Conservation (phyloP, 2,329 filamentous ascomycete genomes). For the Monosporascus sp. region DNA sequence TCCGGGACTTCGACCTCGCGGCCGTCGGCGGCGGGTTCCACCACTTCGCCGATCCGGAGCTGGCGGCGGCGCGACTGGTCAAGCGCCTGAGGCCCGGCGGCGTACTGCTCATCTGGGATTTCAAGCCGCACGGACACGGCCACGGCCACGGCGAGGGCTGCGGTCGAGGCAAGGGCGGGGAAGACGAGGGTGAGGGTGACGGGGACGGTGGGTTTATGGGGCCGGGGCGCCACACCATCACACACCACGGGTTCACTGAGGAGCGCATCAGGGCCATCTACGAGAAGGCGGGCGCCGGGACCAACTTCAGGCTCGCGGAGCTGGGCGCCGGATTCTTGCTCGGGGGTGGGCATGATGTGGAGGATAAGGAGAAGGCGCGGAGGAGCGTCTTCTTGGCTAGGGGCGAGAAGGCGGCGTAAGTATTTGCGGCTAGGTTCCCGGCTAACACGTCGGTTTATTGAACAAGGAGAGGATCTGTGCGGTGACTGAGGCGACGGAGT, state of each 20-base stretch:
- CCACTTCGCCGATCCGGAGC: constrained; percentile 61
- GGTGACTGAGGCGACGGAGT: no score
- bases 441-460: no score
- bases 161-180: constrained; percentile 3
- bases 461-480: no score
- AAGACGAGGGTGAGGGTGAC: not conserved
- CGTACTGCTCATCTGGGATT: constrained; percentile 63
- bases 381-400: constrained; percentile 44
- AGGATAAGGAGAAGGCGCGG: constrained; percentile 26
- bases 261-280: constrained; percentile 58
- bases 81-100: constrained; percentile 62
- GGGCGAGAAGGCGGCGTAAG: constrained; percentile 32
- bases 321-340: constrained; percentile 48
- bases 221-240: constrained; percentile 45
- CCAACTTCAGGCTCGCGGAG: constrained; percentile 52
- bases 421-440: not conserved
- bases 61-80: constrained; percentile 54
- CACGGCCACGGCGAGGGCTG: constrained; percentile 8
- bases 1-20: constrained; percentile 65
- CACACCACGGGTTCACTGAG: constrained; percentile 61
- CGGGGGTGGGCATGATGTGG: constrained; percentile 15
- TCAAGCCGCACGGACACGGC: constrained; percentile 48
- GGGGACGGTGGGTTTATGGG: not conserved
- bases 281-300: constrained; percentile 53
- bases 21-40: constrained; percentile 60